Evolutionary conservation across 306 rosid species (phyloP).

Genomic region (Elaeagnus macrophylla): DNA sequence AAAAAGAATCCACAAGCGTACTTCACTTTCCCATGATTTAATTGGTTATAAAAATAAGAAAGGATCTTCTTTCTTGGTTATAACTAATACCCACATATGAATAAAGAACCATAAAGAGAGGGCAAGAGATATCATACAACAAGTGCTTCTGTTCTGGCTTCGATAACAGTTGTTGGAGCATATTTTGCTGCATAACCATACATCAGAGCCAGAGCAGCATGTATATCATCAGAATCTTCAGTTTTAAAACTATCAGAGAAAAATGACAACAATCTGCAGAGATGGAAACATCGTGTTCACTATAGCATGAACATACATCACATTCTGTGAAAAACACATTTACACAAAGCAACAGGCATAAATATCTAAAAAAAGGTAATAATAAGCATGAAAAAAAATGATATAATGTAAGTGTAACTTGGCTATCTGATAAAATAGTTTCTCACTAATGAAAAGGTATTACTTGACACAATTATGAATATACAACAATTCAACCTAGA

Average conservation of each 20-base stretch:
- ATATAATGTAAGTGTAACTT: too few species aligned
- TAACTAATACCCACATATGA: conserved; percentile 4
- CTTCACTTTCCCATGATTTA: neutral
- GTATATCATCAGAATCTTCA: conserved; percentile 87
- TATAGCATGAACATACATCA: neutral
- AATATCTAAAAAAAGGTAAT: too few species aligned
- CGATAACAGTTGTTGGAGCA: conserved; percentile 96
- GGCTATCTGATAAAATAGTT: too few species aligned
- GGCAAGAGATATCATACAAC: conserved; percentile 57
- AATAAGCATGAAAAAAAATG: too few species aligned
- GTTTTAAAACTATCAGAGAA: conserved; percentile 74
- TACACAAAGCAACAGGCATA: too few species aligned
- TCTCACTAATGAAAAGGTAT: too few species aligned
- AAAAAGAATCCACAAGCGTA: neutral
- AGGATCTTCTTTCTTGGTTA: neutral
- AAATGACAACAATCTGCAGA: conserved; percentile 75
- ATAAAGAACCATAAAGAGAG: conserved; percentile 15
- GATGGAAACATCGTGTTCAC: conserved; percentile 13
- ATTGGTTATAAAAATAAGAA: neutral
- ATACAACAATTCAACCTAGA: too few species aligned
- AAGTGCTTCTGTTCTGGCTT: conserved; percentile 96
- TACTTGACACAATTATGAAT: too few species aligned
- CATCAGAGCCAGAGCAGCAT: conserved; percentile 97
- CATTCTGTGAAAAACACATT: too few species aligned
- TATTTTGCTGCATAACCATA: conserved; percentile 98